These are phyloP conservation scores for Arthrocladium fulminans DNA, from an alignment of 2,329 filamentous ascomycete genomes.

Conservation along the genomic window DNA sequence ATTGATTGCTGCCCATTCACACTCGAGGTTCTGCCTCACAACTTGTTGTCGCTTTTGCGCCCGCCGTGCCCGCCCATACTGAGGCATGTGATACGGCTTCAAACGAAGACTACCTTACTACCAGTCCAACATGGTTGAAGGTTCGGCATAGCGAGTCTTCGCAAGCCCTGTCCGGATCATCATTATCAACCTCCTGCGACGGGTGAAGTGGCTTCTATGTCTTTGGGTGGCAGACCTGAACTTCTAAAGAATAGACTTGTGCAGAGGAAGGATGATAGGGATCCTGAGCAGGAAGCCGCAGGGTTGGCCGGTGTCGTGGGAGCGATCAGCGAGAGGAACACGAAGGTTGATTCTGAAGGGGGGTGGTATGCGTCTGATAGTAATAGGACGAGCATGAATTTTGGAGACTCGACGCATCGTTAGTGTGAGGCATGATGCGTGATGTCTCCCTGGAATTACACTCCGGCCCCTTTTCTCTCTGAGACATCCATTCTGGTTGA, in stretches of 20 bases:
- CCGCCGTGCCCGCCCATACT: slow-evolving; percentile 36
- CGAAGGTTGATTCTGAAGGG: neutral
- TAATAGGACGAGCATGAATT: neutral
- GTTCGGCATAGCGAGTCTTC: slow-evolving; percentile 46
- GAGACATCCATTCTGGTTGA: too few relatives aligned
- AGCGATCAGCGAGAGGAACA: neutral
- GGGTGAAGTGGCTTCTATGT: slow-evolving; percentile 45
- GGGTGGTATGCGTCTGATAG: neutral
- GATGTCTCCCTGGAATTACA: too few relatives aligned
- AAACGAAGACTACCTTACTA: slow-evolving; percentile 47
- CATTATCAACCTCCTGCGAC: slow-evolving; percentile 47
- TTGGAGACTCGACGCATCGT: neutral
- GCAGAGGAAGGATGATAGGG: neutral
- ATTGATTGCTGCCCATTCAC: neutral
- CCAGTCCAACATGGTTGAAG: slow-evolving; percentile 48
- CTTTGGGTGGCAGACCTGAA: slow-evolving; percentile 36
- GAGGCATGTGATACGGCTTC: slow-evolving; percentile 49
- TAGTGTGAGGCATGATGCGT: too few relatives aligned
- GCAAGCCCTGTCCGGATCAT: slow-evolving; percentile 51
- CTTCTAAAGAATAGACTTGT: slow-evolving; percentile 8
- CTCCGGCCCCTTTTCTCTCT: too few relatives aligned
- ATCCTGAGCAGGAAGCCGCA: neutral
- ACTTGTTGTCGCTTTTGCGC: slow-evolving; percentile 17
- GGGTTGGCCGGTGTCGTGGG: neutral
- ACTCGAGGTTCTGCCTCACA: neutral